Evolutionary conservation across 179 eudicot species (phyloP), one percentile per base, ranked within the genome.

Genomic region (Beta macrorhiza): DNA sequence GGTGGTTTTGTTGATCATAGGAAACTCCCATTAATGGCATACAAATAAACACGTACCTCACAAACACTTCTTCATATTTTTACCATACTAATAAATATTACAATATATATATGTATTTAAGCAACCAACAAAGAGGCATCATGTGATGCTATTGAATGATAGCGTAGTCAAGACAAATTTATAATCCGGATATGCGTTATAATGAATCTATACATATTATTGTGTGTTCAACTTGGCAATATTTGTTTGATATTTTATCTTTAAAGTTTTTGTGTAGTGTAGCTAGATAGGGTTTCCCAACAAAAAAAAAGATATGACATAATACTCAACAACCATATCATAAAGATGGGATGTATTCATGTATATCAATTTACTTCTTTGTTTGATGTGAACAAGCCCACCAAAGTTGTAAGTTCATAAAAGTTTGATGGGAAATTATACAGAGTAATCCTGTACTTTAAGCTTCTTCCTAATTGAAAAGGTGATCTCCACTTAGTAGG

Each of bases 21-120:
- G 86, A 84, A 84, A 77, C 75, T 84, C 86, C 86, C 86, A 84
- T 84, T 84, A 77, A 80, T 84, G 75, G 86, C 81, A 84, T 77
- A 64, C 29, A 22, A 44, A 11, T 74, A 19, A 22, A 76, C 4
- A 51, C 45, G 37, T 78, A 78, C 73, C 32, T 47, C 1, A 69
- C 42, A 4, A 16, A 14, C 9, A 7, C 11, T 11, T 5, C 58
- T 25, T 20, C 14, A 70, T 45, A 45, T 11, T 73, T 45, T 20
- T 52, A 65, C 67, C 64, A 8, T 80, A 57, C 67, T 72, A 72
- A 37, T 37, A 37, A 37, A 37, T 37, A 37, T 37, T 37, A 37
- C 42, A 37, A 37, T 37, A 37, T 37, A 3, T 3, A 37, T 37
- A 37, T 37, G 42, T 71, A 55, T 69, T 44, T 68, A 19, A 57